These are phyloP conservation scores for Aspergillus ochraceoroseus DNA, from an alignment of 2,329 filamentous ascomycete species.

Conservation along the genomic window DNA sequence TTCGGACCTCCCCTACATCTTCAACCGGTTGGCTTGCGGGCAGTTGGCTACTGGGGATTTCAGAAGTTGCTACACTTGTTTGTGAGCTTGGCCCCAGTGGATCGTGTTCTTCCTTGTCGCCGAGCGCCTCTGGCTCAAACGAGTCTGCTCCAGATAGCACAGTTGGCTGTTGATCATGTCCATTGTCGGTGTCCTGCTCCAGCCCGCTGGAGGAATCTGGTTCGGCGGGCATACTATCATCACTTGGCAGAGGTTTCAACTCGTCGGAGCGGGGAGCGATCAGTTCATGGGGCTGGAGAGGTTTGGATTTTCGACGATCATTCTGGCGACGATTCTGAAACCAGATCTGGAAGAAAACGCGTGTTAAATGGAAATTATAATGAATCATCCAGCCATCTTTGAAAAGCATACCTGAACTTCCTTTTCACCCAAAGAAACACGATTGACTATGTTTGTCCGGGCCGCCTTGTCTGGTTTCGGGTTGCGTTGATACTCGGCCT, in stretches of 20 bases:
- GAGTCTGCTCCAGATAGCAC: conserved; percentile 24
- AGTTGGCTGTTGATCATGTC: conserved; percentile 18
- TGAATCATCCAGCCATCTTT: conserved; percentile 22
- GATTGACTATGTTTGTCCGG: conserved; percentile 75
- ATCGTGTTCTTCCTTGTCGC: conserved; percentile 29
- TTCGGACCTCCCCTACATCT: conserved; percentile 16
- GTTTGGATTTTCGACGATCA: conserved; percentile 80
- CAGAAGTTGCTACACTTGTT: conserved; percentile 29
- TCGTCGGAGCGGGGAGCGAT: conserved; percentile 39
- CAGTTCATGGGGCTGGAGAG: conserved; percentile 72
- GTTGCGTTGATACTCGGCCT: conserved; percentile 77
- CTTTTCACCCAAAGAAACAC: conserved; percentile 86
- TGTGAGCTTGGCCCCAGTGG: conserved; percentile 28
- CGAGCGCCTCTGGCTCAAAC: conserved; percentile 19
- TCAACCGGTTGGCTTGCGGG: conserved; percentile 20
- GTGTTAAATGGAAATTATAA: conserved; percentile 9
- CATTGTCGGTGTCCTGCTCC: conserved; percentile 26
- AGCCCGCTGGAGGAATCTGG: conserved; percentile 28
- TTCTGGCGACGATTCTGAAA: conserved; percentile 95
- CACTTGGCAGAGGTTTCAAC: conserved; percentile 26
- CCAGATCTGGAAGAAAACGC: conserved; percentile 83
- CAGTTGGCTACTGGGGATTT: conserved; percentile 24
- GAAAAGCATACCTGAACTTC: conserved; percentile 75
- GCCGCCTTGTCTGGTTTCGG: conserved; percentile 88
- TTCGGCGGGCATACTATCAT: conserved; percentile 30